These are phyloP conservation scores for Orobanche coerulescens DNA, from an alignment of 257 asterid species.

Conservation along the genomic window DNA sequence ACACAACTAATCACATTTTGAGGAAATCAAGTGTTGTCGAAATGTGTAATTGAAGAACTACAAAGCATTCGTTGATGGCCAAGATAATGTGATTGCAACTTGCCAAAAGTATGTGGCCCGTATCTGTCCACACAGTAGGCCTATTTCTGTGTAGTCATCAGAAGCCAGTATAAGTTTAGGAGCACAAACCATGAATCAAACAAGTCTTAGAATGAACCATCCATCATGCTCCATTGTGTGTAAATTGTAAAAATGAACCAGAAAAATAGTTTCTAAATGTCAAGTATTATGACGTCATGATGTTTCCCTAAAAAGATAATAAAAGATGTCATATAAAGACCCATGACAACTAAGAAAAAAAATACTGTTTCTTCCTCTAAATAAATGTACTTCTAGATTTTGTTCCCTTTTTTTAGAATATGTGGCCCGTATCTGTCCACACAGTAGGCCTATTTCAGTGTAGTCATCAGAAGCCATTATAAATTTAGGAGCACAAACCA, in stretches of 20 bases:
- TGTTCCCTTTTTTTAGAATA: not conserved
- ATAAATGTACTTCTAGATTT: too few species aligned
- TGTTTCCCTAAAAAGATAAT: not conserved
- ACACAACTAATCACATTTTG: conserved; percentile 3
- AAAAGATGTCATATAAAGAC: conserved; percentile 13
- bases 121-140: conserved; percentile 93
- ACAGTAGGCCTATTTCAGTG: conserved; percentile 63
- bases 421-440: conserved; percentile 99
- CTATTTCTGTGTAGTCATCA: conserved; percentile 90
- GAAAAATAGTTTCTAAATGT: not conserved
- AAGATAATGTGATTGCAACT: conserved; percentile 1
- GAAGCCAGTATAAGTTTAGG: conserved; percentile 79
- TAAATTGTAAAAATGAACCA: conserved; percentile 14
- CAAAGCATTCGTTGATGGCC: not conserved
- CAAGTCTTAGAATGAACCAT: conserved; percentile 56
- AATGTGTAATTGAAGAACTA: conserved; percentile 11
- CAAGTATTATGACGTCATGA: conserved; percentile 11
- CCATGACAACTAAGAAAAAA: conserved; percentile 4
- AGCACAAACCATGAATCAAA: conserved; percentile 54
- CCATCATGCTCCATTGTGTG: conserved; percentile 47
- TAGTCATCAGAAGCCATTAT: conserved; percentile 91
- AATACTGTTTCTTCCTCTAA: not conserved
- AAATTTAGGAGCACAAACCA: conserved; percentile 68
- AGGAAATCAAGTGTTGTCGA: not conserved
- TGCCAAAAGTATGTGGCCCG: conserved; percentile 57